Percentiles rank a stretch among this genome's conserved stretches.
Conservation (phyloP, 805 yeast species). For the Candida endomychidarum region DNA sequence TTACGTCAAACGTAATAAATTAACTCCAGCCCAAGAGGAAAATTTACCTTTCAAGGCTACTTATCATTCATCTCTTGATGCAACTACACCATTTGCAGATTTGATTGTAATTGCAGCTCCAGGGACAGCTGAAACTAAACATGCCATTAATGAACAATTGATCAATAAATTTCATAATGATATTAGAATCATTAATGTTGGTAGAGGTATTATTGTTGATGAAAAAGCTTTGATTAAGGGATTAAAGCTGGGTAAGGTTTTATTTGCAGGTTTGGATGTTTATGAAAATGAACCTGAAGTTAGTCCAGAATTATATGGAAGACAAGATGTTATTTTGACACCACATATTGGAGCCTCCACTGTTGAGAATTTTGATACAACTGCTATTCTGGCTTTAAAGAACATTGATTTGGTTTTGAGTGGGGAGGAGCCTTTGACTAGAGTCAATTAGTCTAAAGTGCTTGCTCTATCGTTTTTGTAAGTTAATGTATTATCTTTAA, state of each 20-base stretch:
- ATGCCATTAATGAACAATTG: constrained; percentile 51
- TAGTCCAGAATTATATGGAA: constrained; percentile 46
- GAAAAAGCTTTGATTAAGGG: constrained; percentile 65
- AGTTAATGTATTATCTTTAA: no score
- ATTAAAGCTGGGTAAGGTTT: constrained; percentile 56
- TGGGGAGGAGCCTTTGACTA: constrained; percentile 11
- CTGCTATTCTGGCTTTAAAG: constrained; percentile 52
- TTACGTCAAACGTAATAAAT: constrained; percentile 56
- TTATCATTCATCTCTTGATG: constrained; percentile 37
- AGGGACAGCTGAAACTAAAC: constrained; percentile 54
- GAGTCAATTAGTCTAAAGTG: constrained; percentile 16
- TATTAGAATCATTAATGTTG: constrained; percentile 68
- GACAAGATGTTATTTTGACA: constrained; percentile 63
- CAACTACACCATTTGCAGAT: constrained; percentile 46
- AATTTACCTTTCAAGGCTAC: constrained; percentile 45
- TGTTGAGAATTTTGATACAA: constrained; percentile 49
- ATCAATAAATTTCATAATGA: constrained; percentile 51
- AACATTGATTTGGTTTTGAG: constrained; percentile 49
- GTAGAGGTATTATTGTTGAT: constrained; percentile 69
- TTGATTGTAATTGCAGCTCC: constrained; percentile 69
- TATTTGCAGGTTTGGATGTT: constrained; percentile 74
- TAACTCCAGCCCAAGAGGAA: constrained; percentile 31
- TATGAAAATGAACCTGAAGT: constrained; percentile 62
- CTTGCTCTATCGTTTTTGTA: no score
- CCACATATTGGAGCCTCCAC: constrained; percentile 79